These are phyloP conservation scores for Colletotrichum tanaceti DNA, from an alignment of 2,329 filamentous ascomycete genomes.

Conservation along the genomic window DNA sequence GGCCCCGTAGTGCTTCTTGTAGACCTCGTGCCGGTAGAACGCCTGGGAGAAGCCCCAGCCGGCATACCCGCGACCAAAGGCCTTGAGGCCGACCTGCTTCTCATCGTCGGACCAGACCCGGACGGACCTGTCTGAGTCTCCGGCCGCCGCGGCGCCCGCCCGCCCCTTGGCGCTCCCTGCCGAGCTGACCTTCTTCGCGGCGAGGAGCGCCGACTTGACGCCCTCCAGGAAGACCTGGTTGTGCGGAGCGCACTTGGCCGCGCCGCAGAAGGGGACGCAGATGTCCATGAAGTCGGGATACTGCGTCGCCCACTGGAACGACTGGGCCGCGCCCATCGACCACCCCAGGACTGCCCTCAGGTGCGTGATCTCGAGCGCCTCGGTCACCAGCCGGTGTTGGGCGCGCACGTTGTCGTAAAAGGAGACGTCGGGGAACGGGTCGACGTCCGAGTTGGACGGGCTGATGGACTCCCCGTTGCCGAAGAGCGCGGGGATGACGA, in stretches of 20 bases:
- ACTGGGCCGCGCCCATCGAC: constrained; percentile 67
- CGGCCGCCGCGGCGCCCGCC: constrained; percentile 43
- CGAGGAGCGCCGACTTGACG: constrained; percentile 59
- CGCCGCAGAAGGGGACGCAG: constrained; percentile 62
- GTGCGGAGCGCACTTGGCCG: constrained; percentile 62
- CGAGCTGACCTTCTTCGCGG: constrained; percentile 56
- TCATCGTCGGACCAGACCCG: constrained; percentile 55
- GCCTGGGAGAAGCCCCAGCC: constrained; percentile 85
- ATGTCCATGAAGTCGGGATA: constrained; percentile 61
- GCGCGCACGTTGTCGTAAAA: constrained; percentile 65
- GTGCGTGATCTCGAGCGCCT: constrained; percentile 55
- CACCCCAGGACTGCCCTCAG: constrained; percentile 64
- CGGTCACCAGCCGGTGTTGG: constrained; percentile 57
- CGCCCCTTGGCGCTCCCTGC: constrained; percentile 59
- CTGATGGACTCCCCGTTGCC: constrained; percentile 66
- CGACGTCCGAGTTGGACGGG: constrained; percentile 59
- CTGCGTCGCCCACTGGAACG: constrained; percentile 63
- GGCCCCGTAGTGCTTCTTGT: constrained; percentile 56
- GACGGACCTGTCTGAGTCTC: constrained; percentile 24
- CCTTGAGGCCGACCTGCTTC: constrained; percentile 65
- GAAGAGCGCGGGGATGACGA: constrained; percentile 63
- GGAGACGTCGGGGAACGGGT: constrained; percentile 57
- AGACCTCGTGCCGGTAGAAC: constrained; percentile 80
- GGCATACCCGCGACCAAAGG: constrained; percentile 79
- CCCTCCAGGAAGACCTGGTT: constrained; percentile 68